phyloP scores from a whole-genome alignment of 768 basidiomycete species.

The Calocybe cyanea region DNA sequence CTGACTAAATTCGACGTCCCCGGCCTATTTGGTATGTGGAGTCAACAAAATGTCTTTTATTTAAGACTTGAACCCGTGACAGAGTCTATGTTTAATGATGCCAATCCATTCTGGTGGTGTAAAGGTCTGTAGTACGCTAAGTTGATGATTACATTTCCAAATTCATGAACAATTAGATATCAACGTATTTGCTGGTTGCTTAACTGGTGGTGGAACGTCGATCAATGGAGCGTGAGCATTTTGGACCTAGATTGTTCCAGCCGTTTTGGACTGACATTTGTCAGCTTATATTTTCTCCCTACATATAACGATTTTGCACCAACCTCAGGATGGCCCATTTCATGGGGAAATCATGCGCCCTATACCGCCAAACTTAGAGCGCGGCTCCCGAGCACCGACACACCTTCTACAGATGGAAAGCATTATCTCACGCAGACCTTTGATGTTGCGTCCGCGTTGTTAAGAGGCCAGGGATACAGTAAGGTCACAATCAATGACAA shows the following conservation, averaged over 20 bases:
- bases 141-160: neutral
- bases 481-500: slow-evolving; percentile 53
- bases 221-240: slow-evolving; percentile 57
- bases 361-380: slow-evolving; percentile 46
- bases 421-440: slow-evolving; percentile 52
- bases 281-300: slow-evolving; percentile 52
- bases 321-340: slow-evolving; percentile 47
- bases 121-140: slow-evolving; percentile 35
- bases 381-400: slow-evolving; percentile 56
- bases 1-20: slow-evolving; percentile 65
- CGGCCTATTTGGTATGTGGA: slow-evolving; percentile 46
- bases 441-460: slow-evolving; percentile 38
- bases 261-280: neutral
- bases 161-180: slow-evolving; percentile 34
- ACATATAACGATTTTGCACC: slow-evolving; percentile 48
- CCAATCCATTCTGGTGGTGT: slow-evolving; percentile 61
- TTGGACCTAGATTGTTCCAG: neutral
- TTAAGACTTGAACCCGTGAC: neutral
- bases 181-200: slow-evolving; percentile 59
- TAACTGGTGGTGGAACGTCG: slow-evolving; percentile 59
- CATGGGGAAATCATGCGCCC: slow-evolving; percentile 49
- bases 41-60: neutral
- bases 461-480: slow-evolving; percentile 45
- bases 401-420: slow-evolving; percentile 56
- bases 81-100: slow-evolving; percentile 63